Evolutionary conservation across 768 basidiomycete species (phyloP).

Genomic region (Fomitopsis pulvina): DNA sequence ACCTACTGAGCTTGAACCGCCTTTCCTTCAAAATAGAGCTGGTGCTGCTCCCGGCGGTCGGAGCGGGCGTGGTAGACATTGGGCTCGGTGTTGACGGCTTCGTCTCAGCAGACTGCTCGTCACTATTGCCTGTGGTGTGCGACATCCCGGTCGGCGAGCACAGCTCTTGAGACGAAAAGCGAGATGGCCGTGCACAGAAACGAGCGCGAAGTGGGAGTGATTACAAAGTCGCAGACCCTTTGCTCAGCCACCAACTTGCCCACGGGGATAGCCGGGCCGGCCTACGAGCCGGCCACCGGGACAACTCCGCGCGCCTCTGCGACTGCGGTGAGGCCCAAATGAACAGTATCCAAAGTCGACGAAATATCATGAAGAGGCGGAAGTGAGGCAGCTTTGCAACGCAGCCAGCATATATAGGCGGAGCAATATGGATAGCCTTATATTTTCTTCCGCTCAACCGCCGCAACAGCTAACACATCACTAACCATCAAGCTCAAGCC

Average conservation of each 20-base stretch:
- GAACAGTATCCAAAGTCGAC: too few relatives aligned
- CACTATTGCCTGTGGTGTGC: background rate
- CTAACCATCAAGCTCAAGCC: background rate
- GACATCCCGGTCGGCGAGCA: background rate
- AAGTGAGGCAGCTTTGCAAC: too few relatives aligned
- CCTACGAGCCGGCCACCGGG: background rate
- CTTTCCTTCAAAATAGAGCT: constrained; percentile 57
- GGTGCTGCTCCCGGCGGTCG: background rate
- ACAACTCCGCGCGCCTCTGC: background rate
- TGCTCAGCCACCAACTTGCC: background rate
- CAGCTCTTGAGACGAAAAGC: background rate
- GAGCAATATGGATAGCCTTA: background rate
- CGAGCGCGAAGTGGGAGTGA: background rate
- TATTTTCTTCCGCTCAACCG: background rate
- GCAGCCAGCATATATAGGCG: background rate
- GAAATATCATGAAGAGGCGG: too few relatives aligned
- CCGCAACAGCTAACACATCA: background rate
- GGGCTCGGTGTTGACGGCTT: constrained; percentile 1
- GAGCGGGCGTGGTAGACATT: background rate
- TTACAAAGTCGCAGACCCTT: background rate
- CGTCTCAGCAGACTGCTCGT: constrained; percentile 1
- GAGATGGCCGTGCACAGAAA: background rate
- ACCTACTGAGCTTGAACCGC: constrained; percentile 86
- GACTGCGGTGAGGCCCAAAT: background rate
- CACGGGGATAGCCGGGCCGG: background rate